Conservation (phyloP, 2,329 filamentous ascomycete species). For the Pseudogymnoascus sp. region DNA sequence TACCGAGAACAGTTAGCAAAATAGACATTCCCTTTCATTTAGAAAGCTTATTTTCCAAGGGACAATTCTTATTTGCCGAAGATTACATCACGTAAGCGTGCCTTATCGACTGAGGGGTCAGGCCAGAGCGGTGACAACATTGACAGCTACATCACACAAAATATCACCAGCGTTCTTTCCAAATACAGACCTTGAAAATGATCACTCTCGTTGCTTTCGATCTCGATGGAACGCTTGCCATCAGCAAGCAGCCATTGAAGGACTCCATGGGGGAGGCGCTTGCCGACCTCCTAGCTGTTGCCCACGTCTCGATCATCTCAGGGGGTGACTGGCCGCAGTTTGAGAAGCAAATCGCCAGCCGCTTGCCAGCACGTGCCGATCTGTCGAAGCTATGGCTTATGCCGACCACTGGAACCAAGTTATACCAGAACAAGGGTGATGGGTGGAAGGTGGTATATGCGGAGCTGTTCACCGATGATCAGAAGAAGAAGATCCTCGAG, state of each 20-base stretch:
- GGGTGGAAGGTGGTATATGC: slow-evolving; percentile 31
- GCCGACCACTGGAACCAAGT: slow-evolving; percentile 35
- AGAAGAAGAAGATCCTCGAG: slow-evolving; percentile 27
- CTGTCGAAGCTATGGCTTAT: slow-evolving; percentile 35
- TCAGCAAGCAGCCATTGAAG: slow-evolving; percentile 31
- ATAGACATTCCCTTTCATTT: background rate
- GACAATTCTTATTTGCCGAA: slow-evolving; percentile 1
- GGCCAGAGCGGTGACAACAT: slow-evolving; percentile 1
- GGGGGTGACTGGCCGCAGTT: slow-evolving; percentile 37
- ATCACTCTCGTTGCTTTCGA: slow-evolving; percentile 32
- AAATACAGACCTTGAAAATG: slow-evolving; percentile 21
- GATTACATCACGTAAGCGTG: background rate
- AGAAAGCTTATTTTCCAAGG: slow-evolving; percentile 1
- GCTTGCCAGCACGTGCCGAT: slow-evolving; percentile 30
- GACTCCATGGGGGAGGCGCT: slow-evolving; percentile 30
- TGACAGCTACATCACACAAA: background rate
- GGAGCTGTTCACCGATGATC: slow-evolving; percentile 31
- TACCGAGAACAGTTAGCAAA: background rate
- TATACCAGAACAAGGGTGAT: slow-evolving; percentile 29
- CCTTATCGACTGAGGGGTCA: slow-evolving; percentile 7
- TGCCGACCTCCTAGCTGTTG: slow-evolving; percentile 31
- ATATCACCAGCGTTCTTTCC: background rate
- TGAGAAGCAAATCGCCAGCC: slow-evolving; percentile 33
- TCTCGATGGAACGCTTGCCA: slow-evolving; percentile 32
- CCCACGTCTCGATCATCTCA: slow-evolving; percentile 34